phyloP scores from a whole-genome alignment of 176 grass and related monocot species.

The Aegilops sharonensis region DNA sequence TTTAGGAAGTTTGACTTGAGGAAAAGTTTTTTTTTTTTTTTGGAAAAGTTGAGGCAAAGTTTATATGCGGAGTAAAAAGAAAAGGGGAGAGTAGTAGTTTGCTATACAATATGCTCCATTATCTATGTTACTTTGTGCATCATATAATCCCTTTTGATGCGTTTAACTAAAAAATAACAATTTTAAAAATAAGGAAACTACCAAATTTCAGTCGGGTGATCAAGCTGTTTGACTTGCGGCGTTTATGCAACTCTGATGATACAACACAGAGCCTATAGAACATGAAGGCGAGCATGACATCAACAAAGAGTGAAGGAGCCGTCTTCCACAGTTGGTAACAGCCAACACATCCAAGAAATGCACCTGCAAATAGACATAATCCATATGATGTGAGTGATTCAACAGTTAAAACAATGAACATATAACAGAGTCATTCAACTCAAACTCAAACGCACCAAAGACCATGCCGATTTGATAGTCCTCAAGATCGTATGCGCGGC shows the following conservation, averaged over 20 bases:
- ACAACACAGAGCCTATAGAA: not conserved
- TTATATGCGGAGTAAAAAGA: too few relatives aligned
- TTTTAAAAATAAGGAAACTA: not conserved
- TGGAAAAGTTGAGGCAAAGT: too few relatives aligned
- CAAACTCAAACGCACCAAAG: not conserved
- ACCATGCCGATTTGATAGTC: conserved; percentile 11
- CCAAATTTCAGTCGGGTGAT: too few relatives aligned
- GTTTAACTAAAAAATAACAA: too few relatives aligned
- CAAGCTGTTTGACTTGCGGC: too few relatives aligned
- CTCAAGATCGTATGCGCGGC: not conserved
- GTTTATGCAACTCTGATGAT: not conserved
- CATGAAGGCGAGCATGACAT: not conserved
- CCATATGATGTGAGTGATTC: not conserved
- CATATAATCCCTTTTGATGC: not conserved
- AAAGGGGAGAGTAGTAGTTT: not conserved
- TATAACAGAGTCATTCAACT: not conserved
- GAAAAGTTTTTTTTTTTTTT: too few relatives aligned
- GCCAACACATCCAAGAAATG: not conserved
- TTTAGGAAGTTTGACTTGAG: too few relatives aligned
- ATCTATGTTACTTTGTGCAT: not conserved
- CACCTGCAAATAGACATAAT: not conserved
- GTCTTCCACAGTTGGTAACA: conserved; percentile 4
- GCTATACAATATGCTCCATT: not conserved
- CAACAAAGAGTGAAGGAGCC: not conserved
- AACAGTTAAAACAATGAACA: not conserved